Evolutionary conservation across 768 basidiomycete genomes (phyloP).

Genomic region (Amyloporia xantha): DNA sequence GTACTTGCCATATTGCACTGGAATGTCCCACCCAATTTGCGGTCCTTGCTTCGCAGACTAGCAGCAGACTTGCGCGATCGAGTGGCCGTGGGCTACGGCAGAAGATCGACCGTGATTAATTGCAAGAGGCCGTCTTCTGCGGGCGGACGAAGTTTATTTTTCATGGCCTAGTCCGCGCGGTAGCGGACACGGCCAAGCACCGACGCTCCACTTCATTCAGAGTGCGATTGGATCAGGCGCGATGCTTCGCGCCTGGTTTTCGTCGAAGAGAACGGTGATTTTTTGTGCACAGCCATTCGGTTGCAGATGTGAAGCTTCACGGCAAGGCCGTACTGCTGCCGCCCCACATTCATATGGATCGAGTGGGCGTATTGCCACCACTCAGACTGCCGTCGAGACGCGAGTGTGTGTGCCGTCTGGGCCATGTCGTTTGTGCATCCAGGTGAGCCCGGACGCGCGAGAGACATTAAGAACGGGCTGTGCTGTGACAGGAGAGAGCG

Average conservation of each 20-base stretch:
- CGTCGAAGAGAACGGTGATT: not conserved
- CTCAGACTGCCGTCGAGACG: not conserved
- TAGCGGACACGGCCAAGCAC: not conserved
- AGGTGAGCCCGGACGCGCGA: not conserved
- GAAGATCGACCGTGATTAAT: not conserved
- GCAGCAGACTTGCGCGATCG: too few species aligned
- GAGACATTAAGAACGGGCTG: not conserved
- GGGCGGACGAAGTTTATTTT: not conserved
- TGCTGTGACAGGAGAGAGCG: too few species aligned
- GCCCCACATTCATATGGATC: not conserved
- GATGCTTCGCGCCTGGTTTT: not conserved
- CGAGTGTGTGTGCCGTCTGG: not conserved
- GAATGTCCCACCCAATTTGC: too few species aligned
- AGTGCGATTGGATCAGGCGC: not conserved
- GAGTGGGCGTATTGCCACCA: not conserved
- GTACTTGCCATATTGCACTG: too few species aligned
- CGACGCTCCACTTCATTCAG: not conserved
- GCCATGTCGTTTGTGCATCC: not conserved
- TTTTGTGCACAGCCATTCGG: not conserved
- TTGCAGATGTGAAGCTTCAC: too few species aligned
- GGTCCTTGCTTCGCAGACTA: too few species aligned
- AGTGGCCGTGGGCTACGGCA: not conserved
- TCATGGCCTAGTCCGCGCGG: not conserved
- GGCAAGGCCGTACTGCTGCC: not conserved
- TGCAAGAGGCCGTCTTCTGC: too few species aligned